phyloP scores from a whole-genome alignment of 352 stramenopile genomes.

The Pythium chondricola region DNA sequence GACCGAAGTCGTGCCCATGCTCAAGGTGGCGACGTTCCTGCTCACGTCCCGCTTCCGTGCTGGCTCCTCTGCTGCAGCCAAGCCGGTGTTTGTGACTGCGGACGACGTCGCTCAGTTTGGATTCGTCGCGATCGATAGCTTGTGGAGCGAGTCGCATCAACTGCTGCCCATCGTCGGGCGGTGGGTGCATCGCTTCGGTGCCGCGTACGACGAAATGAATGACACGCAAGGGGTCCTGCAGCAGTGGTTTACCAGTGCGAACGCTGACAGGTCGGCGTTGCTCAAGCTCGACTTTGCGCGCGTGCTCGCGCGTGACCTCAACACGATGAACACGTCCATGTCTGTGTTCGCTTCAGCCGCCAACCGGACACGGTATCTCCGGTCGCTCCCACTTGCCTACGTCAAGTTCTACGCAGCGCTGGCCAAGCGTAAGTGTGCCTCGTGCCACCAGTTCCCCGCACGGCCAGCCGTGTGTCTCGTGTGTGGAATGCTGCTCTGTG shows the following conservation, averaged over 20 bases:
- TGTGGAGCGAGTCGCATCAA: conserved; percentile 12
- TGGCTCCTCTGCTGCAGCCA: conserved; percentile 12
- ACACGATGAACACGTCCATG: conserved; percentile 74
- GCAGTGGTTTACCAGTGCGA: conserved; percentile 74
- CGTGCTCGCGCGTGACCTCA: conserved; percentile 57
- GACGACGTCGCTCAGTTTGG: conserved; percentile 37
- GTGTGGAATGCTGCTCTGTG: conserved; percentile 74
- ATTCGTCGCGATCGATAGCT: conserved; percentile 36
- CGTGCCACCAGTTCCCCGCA: conserved; percentile 73
- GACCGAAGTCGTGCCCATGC: conserved; percentile 64
- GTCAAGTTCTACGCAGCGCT: conserved; percentile 84
- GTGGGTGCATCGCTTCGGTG: conserved; percentile 64
- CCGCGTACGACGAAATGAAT: conserved; percentile 73
- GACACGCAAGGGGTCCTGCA: conserved; percentile 57
- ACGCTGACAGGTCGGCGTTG: conserved; percentile 24
- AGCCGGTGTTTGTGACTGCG: conserved; percentile 56
- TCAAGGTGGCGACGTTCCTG: conserved; percentile 64
- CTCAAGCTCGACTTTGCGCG: conserved; percentile 27
- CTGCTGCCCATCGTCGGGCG: conserved; percentile 37
- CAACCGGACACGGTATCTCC: conserved; percentile 65
- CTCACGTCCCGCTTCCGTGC: conserved; percentile 31
- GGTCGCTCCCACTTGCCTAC: conserved; percentile 65
- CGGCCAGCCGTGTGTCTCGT: conserved; percentile 81
- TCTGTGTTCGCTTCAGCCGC: conserved; percentile 58
- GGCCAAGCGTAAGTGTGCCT: conserved; percentile 68